A percentile compares a stretch with the other conserved stretches of the same genome.
These are phyloP conservation scores for Huntiella bhutanensis DNA, from an alignment of 2,329 filamentous ascomycete genomes.

Conservation along the genomic window DNA sequence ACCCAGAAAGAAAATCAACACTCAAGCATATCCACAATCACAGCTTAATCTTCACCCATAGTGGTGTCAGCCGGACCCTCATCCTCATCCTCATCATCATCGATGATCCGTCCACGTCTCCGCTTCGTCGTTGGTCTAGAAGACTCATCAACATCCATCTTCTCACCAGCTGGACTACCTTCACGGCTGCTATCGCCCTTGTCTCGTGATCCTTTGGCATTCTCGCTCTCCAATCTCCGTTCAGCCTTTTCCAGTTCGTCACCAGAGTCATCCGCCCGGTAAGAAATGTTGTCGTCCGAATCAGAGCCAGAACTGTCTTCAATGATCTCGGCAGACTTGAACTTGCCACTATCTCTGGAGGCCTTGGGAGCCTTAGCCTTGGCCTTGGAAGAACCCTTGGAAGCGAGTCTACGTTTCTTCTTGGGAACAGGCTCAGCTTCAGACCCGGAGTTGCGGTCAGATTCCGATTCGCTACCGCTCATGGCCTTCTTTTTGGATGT, in stretches of 20 bases:
- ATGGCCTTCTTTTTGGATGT: conserved; percentile 40
- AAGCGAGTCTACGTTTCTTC: conserved; percentile 42
- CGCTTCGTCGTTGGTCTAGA: conserved; percentile 24
- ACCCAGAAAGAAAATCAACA: not conserved
- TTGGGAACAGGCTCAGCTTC: conserved; percentile 29
- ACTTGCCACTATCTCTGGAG: conserved; percentile 33
- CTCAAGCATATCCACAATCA: not conserved
- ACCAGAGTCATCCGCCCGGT: conserved; percentile 14
- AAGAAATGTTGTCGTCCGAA: conserved; percentile 16
- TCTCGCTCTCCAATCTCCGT: conserved; percentile 15
- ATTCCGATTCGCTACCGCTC: conserved; percentile 21
- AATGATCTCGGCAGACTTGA: conserved; percentile 70
- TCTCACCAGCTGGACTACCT: conserved; percentile 16
- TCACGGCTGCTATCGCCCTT: conserved; percentile 1
- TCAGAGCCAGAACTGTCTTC: conserved; percentile 26
- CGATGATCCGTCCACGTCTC: conserved; percentile 26
- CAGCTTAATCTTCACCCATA: conserved; percentile 7
- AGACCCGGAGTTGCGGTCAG: conserved; percentile 9
- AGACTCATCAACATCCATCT: conserved; percentile 37
- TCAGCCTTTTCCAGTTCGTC: conserved; percentile 18
- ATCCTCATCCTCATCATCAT: conserved; percentile 34
- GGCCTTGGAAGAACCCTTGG: conserved; percentile 17
- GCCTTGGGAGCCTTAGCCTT: conserved; percentile 22
- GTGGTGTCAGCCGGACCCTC: conserved; percentile 15
- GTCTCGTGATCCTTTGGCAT: conserved; percentile 1